Percentiles rank a stretch among this genome's conserved stretches.
Evolutionary conservation across 2,329 filamentous ascomycete genomes (phyloP).

Genomic region (Ophiosphaerella korrae): DNA sequence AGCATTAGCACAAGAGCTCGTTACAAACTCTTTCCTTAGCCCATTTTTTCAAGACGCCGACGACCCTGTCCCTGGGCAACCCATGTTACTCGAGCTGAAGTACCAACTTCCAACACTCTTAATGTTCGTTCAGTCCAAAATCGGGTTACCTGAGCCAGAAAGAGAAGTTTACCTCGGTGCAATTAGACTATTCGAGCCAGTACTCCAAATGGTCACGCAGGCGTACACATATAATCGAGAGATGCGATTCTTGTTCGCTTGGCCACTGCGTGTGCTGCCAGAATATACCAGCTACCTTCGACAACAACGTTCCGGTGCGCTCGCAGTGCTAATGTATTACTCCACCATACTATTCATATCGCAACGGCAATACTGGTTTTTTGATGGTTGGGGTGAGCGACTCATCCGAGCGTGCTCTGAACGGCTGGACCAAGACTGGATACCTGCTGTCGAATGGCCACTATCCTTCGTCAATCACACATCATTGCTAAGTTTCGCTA

Average conservation of each 20-base stretch:
- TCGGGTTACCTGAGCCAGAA: conserved; percentile 22
- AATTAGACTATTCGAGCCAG: conserved; percentile 25
- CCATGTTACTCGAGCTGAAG: conserved; percentile 31
- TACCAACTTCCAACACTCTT: conserved; percentile 25
- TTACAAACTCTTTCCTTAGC: conserved; percentile 31
- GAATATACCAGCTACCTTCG: conserved; percentile 41
- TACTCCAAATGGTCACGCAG: conserved; percentile 25
- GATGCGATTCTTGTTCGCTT: conserved; percentile 42
- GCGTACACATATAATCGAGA: conserved; percentile 40
- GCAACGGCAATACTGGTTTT: conserved; percentile 49
- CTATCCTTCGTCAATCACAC: conserved; percentile 19
- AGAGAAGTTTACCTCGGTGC: conserved; percentile 20
- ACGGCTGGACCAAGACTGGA: conserved; percentile 31
- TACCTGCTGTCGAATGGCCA: conserved; percentile 33
- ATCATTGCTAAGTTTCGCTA: conserved; percentile 11
- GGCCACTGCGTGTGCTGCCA: conserved; percentile 44
- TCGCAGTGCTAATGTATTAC: conserved; percentile 49
- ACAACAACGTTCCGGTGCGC: conserved; percentile 37
- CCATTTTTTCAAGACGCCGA: conserved; percentile 24
- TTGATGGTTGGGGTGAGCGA: conserved; percentile 40
- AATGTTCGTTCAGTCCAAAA: conserved; percentile 26
- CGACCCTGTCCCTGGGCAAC: conserved; percentile 31
- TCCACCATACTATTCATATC: conserved; percentile 41
- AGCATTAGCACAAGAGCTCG: conserved; percentile 18
- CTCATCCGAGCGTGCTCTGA: conserved; percentile 31